Evolutionary conservation across 2,329 filamentous ascomycete species (phyloP), one percentile per base, ranked within the genome.

Genomic region (Xylaria sp.): DNA sequence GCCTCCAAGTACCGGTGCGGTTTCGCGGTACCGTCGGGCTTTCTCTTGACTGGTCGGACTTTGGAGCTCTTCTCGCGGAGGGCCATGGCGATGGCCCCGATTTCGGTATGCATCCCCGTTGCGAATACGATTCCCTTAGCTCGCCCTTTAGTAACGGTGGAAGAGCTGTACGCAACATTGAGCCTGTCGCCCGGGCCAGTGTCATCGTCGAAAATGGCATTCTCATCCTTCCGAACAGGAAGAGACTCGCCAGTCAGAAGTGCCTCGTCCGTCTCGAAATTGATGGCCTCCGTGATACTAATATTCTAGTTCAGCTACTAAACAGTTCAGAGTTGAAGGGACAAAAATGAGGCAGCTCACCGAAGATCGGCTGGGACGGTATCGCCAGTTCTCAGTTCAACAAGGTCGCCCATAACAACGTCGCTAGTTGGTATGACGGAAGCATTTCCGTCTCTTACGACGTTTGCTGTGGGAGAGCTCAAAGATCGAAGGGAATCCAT

Each of bases 221-320:
- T 76, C 17, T 80, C 73, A 57, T 79, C 76, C 74, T 88, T 85
- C 68, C 74, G 78, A 6, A 87, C 82, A 33, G 86, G 86, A 3
- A 87, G 75, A 6, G 86, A 86, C 74, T 89, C 86, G 51, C 86
- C 86, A 21, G 86, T 89, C 23, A 89, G 77, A 25, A 88, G 79
- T 10, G 85, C 85, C 73, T 89, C 86, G 61, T 89, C 85, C 29
- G 84, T 84, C 63, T 84, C 83, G 60, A 84, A 81, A 65, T 86
- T 85, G 72, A 85, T 77, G 33, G 77, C 81, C 60, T 86, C 82
- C 58, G 82, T 73, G 9, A 84, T 73, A 8, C 75, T 76, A 19
- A 2, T 19, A 9, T 44, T 6, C 41, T 21, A 27, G 35, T 59
- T 56, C 37, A 58, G 23, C 49, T 35, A 23, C 37, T 58, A 6